Evolutionary conservation across 129 eudicot genomes (phyloP), one percentile per base, ranked within the genome.

Genomic region (Mikania micrantha): DNA sequence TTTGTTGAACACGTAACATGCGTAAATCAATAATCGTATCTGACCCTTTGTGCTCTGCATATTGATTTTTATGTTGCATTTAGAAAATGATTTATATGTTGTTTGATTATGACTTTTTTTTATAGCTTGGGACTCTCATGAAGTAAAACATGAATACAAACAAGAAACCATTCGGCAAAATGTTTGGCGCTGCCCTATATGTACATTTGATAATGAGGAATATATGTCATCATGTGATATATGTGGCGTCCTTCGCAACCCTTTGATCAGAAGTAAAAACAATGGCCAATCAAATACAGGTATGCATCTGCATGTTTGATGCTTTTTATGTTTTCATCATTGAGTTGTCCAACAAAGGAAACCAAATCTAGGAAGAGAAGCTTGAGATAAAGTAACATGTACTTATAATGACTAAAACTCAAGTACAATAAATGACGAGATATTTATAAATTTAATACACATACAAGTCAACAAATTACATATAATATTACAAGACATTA

Each of bases 151-250:
- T 28, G 82, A 78, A 48, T 73, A 78, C 28, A 75, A 72, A 40
- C 73, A 83, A 57, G 84, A 79, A 62, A 56, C 21, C 15, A 50
- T 27, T 35, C 72, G 69, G 59, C 22, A 78, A 74, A 89, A 84
- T 61, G 85, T 87, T 47, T 94, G 99, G 99, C 67, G 88, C 24
- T 94, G 97, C 74, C 91, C 90, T 41, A 85, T 89, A 24, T 94
- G 99, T 74, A 94, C 99, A 58, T 94, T 60, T 71, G 97, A 94
- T 73, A 94, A 94, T 45, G 95, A 87, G 52, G 96, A 94, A 19
- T 63, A 67, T 52, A 85, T 86, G 95, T 77, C 86, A 64, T 77
- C 82, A 36, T 94, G 99, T 83, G 99, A 94, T 36, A 94, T 94
- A 56, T 94, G 99, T 79, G 97, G 99, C 27, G 97, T 89, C 32